These are phyloP conservation scores for Staphylotrichum tortipilum DNA, from an alignment of 495 filamentous ascomycete genomes.

Conservation along the genomic window DNA sequence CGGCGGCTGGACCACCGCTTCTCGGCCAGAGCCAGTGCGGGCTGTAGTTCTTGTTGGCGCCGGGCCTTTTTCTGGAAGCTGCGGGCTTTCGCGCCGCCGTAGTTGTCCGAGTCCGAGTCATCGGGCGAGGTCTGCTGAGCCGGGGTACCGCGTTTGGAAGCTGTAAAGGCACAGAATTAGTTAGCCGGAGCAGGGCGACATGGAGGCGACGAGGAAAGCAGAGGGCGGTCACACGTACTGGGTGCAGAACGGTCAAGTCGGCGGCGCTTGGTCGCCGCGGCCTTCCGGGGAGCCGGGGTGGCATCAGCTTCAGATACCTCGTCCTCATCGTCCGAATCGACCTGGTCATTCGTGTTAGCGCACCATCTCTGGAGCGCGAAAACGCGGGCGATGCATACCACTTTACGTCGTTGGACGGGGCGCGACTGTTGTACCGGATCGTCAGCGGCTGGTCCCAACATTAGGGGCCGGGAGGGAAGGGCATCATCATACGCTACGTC, in stretches of 20 bases:
- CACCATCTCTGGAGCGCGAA: not conserved
- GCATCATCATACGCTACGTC: constrained; percentile 67
- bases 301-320: constrained; percentile 66
- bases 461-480: not conserved
- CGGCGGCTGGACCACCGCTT: constrained; percentile 82
- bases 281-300: constrained; percentile 39
- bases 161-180: constrained; percentile 31
- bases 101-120: constrained; percentile 62
- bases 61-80: constrained; percentile 61
- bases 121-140: constrained; percentile 49
- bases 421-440: constrained; percentile 33
- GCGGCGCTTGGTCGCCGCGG: constrained; percentile 42
- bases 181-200: constrained; percentile 17
- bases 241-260: constrained; percentile 43
- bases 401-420: constrained; percentile 40
- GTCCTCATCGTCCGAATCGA: constrained; percentile 65
- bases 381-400: constrained; percentile 35
- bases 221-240: constrained; percentile 26
- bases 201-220: not conserved
- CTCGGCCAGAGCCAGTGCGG: constrained; percentile 59
- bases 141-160: constrained; percentile 58
- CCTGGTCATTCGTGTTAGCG: constrained; percentile 35
- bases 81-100: constrained; percentile 63
- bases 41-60: constrained; percentile 52
- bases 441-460: constrained; percentile 35